Evolutionary conservation across 768 basidiomycete species (phyloP).

Genomic region (Ramaria rubella): DNA sequence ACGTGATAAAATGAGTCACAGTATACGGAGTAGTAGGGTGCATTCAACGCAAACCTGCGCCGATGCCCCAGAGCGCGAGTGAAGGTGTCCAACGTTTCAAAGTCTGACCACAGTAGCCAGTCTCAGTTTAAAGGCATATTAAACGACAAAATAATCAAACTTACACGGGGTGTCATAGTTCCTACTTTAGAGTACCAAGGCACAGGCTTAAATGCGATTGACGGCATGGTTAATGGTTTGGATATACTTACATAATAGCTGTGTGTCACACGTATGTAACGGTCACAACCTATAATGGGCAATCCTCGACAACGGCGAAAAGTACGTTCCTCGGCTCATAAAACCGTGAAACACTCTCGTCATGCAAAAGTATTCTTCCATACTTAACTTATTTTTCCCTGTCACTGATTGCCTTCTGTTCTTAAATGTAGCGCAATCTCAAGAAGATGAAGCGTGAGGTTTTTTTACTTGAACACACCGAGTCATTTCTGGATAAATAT

Average conservation of each 20-base stretch:
- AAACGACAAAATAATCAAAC: background rate
- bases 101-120: slow-evolving; percentile 7
- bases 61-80: slow-evolving; percentile 64
- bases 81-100: slow-evolving; percentile 50
- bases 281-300: slow-evolving; percentile 49
- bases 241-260: background rate
- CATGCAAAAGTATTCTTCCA: slow-evolving; percentile 62
- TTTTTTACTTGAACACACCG: background rate
- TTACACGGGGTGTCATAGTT: slow-evolving; percentile 4
- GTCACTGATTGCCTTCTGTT: slow-evolving; percentile 7
- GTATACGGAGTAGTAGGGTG: background rate
- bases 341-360: slow-evolving; percentile 63
- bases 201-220: slow-evolving; percentile 2
- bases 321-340: slow-evolving; percentile 68
- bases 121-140: background rate
- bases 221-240: slow-evolving; percentile 7
- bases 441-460: slow-evolving; percentile 13
- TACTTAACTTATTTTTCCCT: slow-evolving; percentile 26
- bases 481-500: background rate
- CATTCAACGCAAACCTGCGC: slow-evolving; percentile 49
- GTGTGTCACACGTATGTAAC: background rate
- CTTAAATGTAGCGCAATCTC: slow-evolving; percentile 5
- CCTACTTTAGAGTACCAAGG: background rate
- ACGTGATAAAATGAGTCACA: background rate
- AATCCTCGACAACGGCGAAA: slow-evolving; percentile 94